Percentiles rank a stretch among this genome's conserved stretches.
phyloP scores from a whole-genome alignment of 1,284 basidiomycete genomes.

The Marasmius oreades region DNA sequence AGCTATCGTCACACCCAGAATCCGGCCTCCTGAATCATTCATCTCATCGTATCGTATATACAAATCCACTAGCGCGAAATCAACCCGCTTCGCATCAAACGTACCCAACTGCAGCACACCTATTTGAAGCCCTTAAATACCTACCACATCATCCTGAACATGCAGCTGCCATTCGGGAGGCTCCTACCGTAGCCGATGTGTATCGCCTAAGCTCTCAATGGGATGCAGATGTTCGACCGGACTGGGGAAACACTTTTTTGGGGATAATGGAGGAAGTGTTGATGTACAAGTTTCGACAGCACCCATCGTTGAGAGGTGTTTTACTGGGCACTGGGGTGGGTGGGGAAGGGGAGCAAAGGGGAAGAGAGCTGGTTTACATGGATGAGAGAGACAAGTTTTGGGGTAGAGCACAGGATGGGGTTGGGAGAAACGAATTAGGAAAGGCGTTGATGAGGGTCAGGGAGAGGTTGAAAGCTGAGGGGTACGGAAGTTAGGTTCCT shows the following conservation, averaged over 20 bases:
- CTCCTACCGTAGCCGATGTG: constrained; percentile 44
- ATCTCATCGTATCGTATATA: constrained; percentile 48
- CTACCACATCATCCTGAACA: constrained; percentile 42
- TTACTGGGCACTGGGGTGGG: constrained; percentile 34
- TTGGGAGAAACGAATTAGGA: constrained; percentile 41
- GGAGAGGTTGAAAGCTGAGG: constrained; percentile 19
- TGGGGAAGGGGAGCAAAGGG: background rate
- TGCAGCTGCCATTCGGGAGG: constrained; percentile 48
- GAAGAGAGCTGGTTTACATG: constrained; percentile 17
- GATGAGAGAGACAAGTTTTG: constrained; percentile 42
- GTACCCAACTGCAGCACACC: constrained; percentile 63
- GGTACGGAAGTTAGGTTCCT: background rate
- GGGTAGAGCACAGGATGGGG: constrained; percentile 28
- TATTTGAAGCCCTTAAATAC: constrained; percentile 68
- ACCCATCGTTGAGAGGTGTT: constrained; percentile 30
- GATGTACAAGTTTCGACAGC: constrained; percentile 40
- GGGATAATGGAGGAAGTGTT: constrained; percentile 38
- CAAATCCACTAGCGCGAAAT: constrained; percentile 21
- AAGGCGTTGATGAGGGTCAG: constrained; percentile 37
- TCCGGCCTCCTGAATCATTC: constrained; percentile 57
- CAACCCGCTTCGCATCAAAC: constrained; percentile 21
- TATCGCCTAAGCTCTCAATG: constrained; percentile 41
- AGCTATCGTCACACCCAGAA: constrained; percentile 17
- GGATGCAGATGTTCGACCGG: constrained; percentile 37
- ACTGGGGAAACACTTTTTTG: constrained; percentile 52